Percentiles rank a stretch among this genome's conserved stretches.
Evolutionary conservation across 2,329 filamentous ascomycete genomes (phyloP).

Genomic region (Grosmannia penicillata): DNA sequence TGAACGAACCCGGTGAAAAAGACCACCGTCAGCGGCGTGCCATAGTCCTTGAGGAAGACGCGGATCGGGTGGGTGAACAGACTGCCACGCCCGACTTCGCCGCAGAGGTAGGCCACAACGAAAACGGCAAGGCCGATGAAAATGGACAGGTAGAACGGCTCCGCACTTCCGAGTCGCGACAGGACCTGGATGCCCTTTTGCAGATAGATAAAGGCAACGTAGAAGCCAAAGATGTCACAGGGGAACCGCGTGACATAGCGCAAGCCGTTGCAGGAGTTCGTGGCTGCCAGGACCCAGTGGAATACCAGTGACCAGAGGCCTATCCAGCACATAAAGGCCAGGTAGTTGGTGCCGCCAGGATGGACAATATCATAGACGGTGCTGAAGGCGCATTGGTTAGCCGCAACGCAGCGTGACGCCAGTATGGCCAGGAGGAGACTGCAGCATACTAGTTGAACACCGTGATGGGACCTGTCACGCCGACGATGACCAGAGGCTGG

Average conservation of each 20-base stretch:
- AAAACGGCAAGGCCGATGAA: slow-evolving; percentile 65
- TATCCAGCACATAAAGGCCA: slow-evolving; percentile 87
- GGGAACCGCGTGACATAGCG: slow-evolving; percentile 83
- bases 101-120: slow-evolving; percentile 59
- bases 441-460: slow-evolving; percentile 67
- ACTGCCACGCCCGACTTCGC: slow-evolving; percentile 52
- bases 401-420: background rate
- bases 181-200: slow-evolving; percentile 85
- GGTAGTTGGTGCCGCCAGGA: slow-evolving; percentile 63
- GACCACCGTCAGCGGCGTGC: slow-evolving; percentile 65
- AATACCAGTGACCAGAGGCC: slow-evolving; percentile 77
- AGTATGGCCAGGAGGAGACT: background rate
- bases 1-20: slow-evolving; percentile 88
- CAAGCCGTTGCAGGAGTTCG: slow-evolving; percentile 79
- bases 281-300: slow-evolving; percentile 70
- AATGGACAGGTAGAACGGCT: slow-evolving; percentile 66
- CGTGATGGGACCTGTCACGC: slow-evolving; percentile 81
- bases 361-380: slow-evolving; percentile 83
- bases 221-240: slow-evolving; percentile 89
- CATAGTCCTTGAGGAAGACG: slow-evolving; percentile 80
- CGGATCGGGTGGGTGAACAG: slow-evolving; percentile 63
- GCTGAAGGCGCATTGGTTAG: slow-evolving; percentile 18
- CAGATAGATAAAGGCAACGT: slow-evolving; percentile 81
- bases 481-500: slow-evolving; percentile 80
- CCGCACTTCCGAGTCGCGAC: slow-evolving; percentile 52